Evolutionary conservation across 2,329 filamentous ascomycete species (phyloP).

Genomic region (Aspergillus intermedius): DNA sequence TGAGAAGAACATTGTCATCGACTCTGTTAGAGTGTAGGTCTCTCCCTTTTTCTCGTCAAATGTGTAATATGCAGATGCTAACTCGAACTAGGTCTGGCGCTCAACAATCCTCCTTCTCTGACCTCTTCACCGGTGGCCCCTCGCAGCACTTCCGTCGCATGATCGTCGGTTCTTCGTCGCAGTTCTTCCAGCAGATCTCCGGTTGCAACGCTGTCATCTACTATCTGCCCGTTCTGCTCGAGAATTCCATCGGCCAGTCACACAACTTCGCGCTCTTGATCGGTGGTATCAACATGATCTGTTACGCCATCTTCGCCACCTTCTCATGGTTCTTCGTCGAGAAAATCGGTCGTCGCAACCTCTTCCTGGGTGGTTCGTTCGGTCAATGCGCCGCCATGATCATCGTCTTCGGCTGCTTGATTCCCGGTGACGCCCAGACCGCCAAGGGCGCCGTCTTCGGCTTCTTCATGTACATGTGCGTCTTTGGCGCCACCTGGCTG

Average conservation of each 20-base stretch:
- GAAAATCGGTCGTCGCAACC: conserved; percentile 2
- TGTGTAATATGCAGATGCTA: not conserved
- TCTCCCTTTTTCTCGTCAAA: not conserved
- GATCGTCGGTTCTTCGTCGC: conserved; percentile 1
- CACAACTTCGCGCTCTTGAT: not conserved
- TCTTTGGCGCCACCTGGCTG: not conserved
- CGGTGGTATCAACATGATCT: conserved; percentile 1
- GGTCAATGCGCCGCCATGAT: not conserved
- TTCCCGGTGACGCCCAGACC: conserved; percentile 3
- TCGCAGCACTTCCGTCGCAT: conserved; percentile 1
- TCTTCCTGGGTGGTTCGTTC: not conserved
- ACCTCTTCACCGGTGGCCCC: not conserved
- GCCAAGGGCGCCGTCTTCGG: conserved; percentile 14
- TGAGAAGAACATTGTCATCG: conserved; percentile 1
- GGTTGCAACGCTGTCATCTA: conserved; percentile 2
- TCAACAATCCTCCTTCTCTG: not conserved
- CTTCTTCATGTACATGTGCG: conserved; percentile 31
- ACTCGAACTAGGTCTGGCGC: not conserved
- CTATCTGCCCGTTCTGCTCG: conserved; percentile 1
- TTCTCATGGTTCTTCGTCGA: conserved; percentile 1
- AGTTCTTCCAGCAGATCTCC: conserved; percentile 1
- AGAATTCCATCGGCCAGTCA: not conserved
- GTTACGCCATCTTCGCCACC: conserved; percentile 1
- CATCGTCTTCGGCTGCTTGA: conserved; percentile 1
- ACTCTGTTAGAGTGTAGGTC: conserved; percentile 26